Evolutionary conservation across 148 eudicot genomes (phyloP), one percentile per base, ranked within the genome.

Genomic region (Heliamphora exappendiculata): DNA sequence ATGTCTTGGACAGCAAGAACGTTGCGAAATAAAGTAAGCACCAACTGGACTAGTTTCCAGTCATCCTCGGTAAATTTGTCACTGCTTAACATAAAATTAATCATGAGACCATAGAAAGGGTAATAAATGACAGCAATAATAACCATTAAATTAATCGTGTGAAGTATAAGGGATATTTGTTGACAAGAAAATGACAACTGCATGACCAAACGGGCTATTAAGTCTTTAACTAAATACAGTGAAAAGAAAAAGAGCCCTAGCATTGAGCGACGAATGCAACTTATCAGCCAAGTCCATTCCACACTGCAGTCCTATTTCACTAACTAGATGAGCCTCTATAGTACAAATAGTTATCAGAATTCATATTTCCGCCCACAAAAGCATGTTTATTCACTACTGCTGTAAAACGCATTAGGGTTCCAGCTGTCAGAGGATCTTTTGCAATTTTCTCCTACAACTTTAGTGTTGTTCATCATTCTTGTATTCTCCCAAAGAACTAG

Each of bases 41-140:
- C 89, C 77, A 96, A 84, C 82, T 96, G 99, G 73, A 93, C 91
- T 77, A 96, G 76, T 76, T 96, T 96, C 97, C 98, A 91, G 80
- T 93, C 98, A 79, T 96, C 99, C 58, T 96, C 99, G 7, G 98
- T 85, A 74, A 96, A 91, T 47, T 83, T 86, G 41, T 85, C 93
- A 75, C 98, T 93, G 88, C 57, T 63, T 73, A 79, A 16, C 69
- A 76, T 0, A 72, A 37, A 58, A 65, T 50, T n/a, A 80, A 37
- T 68, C 29, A 62, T 45, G 41, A 78, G n/a, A 70, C 13, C 37
- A 67, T 1, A 10, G 24, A 67, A 16, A 60, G 39, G 10, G 17
- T 26, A 34, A 70, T 20, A 7, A 65, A 7, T 51, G 37, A 76
- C 20, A 8, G 45, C 29, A 2, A 33, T 44, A 24, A 4, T 9